phyloP scores from a whole-genome alignment of 441 rosid genomes.

The Flueggea neowawraea region DNA sequence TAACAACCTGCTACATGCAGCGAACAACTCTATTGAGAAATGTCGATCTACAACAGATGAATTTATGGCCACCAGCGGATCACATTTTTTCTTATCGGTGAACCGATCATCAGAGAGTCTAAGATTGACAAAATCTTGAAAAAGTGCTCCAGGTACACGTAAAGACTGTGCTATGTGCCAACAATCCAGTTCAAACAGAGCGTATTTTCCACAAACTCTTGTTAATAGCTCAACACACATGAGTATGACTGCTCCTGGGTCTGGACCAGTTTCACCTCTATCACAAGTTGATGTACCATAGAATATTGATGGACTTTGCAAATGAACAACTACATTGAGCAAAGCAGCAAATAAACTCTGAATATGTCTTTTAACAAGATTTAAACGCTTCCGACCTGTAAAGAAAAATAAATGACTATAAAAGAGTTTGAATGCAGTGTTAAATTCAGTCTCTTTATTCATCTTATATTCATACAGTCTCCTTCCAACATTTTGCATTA shows the following conservation, averaged over 20 bases:
- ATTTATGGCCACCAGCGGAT: slow-evolving; percentile 18
- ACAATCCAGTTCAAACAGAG: slow-evolving; percentile 63
- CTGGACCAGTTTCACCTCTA: slow-evolving; percentile 42
- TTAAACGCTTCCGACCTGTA: slow-evolving; percentile 65
- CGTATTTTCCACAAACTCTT: slow-evolving; percentile 72
- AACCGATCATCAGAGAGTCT: slow-evolving; percentile 27
- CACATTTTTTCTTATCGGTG: slow-evolving; percentile 22
- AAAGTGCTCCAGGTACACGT: slow-evolving; percentile 66
- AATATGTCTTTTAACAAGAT: slow-evolving; percentile 60
- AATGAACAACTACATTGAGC: slow-evolving; percentile 68
- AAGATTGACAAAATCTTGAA: slow-evolving; percentile 46
- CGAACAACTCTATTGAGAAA: slow-evolving; percentile 54
- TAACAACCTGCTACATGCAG: slow-evolving; percentile 35
- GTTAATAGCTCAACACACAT: slow-evolving; percentile 89
- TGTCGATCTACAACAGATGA: slow-evolving; percentile 37
- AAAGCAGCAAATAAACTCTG: slow-evolving; percentile 65
- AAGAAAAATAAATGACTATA: slow-evolving; percentile 14
- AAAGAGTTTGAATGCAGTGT: too few relatives aligned
- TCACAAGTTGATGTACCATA: slow-evolving; percentile 20
- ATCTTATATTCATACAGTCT: too few relatives aligned
- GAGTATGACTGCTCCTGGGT: slow-evolving; percentile 82
- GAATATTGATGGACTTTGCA: slow-evolving; percentile 74
- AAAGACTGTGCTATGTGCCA: slow-evolving; percentile 77
- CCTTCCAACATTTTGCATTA: too few relatives aligned
- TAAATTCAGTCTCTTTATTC: too few relatives aligned